Conservation (phyloP, 192 early-diverging fungal genomes). For the Entomortierella chlamydospora region DNA sequence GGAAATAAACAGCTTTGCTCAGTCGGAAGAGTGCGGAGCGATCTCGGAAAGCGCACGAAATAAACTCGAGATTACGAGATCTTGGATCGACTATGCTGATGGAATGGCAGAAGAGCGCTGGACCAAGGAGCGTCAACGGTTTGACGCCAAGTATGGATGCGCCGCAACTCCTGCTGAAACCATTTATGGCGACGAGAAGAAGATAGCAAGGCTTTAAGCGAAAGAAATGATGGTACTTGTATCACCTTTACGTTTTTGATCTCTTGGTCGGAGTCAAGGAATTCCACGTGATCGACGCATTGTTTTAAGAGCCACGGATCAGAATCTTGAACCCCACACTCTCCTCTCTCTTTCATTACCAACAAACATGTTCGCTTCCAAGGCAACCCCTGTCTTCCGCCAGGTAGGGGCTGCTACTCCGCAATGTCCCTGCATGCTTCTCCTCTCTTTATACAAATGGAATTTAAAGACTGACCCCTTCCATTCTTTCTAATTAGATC, state of each 20-base stretch:
- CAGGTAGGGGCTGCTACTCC: slow-evolving; percentile 17
- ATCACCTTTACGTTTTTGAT: too few species aligned
- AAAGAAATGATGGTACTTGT: too few species aligned
- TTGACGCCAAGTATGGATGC: neutral
- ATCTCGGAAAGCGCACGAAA: too few species aligned
- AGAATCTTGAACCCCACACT: neutral
- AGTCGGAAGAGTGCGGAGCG: too few species aligned
- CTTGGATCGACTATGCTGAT: neutral
- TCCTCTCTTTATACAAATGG: neutral
- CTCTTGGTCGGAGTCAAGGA: too few species aligned
- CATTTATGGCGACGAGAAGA: neutral
- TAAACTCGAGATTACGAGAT: neutral
- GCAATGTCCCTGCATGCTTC: neutral
- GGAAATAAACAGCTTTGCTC: too few species aligned
- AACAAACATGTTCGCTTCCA: slow-evolving; percentile 47
- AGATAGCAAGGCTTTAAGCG: neutral
- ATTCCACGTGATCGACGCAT: too few species aligned
- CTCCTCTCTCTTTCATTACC: slow-evolving; percentile 7
- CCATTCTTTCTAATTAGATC: slow-evolving; percentile 19
- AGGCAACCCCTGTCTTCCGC: slow-evolving; percentile 42
- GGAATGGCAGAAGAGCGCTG: neutral
- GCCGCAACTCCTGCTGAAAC: neutral
- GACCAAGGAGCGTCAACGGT: neutral
- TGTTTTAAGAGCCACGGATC: neutral
- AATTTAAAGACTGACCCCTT: neutral